phyloP scores from a whole-genome alignment of 2,329 filamentous ascomycete genomes.

The Colletotrichum sojae region DNA sequence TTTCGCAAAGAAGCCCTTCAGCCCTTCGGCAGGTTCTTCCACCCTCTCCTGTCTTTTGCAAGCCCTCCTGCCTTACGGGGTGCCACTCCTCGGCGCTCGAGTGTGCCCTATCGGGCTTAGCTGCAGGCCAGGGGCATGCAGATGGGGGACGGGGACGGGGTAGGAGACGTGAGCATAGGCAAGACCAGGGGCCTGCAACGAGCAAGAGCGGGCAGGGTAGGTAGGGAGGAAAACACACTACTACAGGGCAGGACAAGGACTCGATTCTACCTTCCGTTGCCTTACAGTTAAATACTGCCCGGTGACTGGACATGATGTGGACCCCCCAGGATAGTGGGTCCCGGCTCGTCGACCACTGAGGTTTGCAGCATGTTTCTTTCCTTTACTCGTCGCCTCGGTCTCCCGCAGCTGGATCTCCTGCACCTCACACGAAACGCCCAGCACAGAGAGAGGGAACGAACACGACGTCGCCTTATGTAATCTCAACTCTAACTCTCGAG shows the following conservation, averaged over 20 bases:
- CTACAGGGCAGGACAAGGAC: neutral
- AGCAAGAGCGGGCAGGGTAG: slow-evolving; percentile 6
- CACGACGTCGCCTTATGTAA: slow-evolving; percentile 6
- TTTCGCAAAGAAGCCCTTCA: no score
- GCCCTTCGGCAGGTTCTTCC: no score
- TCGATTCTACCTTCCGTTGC: no score
- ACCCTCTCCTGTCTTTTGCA: no score
- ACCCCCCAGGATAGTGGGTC: no score
- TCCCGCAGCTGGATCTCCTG: neutral
- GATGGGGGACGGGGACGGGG: neutral
- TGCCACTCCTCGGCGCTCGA: neutral
- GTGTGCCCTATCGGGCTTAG: slow-evolving; percentile 21
- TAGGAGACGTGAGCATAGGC: neutral
- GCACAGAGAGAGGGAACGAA: neutral
- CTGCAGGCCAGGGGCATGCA: neutral
- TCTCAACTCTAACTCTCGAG: neutral
- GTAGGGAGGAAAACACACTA: neutral
- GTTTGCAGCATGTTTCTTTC: slow-evolving; percentile 4
- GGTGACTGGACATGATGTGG: no score
- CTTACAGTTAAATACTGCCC: no score
- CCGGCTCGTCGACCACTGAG: neutral
- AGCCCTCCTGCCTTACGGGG: neutral
- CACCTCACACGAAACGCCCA: no score
- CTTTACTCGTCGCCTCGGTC: slow-evolving; percentile 2
- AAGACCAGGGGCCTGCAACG: neutral